A percentile compares a stretch with the other conserved stretches of the same genome.
phyloP scores from a whole-genome alignment of 306 rosid species.

The Ochetophila trinervis region DNA sequence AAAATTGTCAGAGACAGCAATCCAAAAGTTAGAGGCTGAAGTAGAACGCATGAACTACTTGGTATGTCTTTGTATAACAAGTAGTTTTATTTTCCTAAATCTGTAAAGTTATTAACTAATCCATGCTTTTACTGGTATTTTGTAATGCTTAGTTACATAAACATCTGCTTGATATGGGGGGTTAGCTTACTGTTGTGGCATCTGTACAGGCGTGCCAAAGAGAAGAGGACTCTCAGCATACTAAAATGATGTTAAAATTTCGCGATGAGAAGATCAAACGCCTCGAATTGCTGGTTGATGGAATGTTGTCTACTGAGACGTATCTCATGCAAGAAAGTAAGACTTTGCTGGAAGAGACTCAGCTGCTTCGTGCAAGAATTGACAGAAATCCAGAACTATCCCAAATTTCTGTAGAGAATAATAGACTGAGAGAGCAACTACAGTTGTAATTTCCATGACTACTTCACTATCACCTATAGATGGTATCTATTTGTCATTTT shows the following conservation, averaged over 20 bases:
- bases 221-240: conserved; percentile 59
- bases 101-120: conserved; percentile 5
- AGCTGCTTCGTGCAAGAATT: conserved; percentile 51
- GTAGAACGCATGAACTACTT: conserved; percentile 46
- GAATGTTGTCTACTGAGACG: conserved; percentile 59
- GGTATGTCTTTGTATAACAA: conserved; percentile 44
- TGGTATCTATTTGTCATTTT: conserved; percentile 22
- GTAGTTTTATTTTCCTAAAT: conserved; percentile 8
- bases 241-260: conserved; percentile 47
- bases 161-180: conserved; percentile 17
- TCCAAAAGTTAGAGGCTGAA: conserved; percentile 57
- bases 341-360: conserved; percentile 62
- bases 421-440: conserved; percentile 54
- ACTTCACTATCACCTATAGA: conserved; percentile 5
- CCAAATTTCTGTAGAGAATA: conserved; percentile 56
- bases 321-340: conserved; percentile 69
- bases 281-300: conserved; percentile 65
- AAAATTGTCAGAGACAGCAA: conserved; percentile 57
- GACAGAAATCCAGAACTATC: conserved; percentile 54
- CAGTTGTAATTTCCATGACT: conserved; percentile 50
- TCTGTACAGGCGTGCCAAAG: conserved; percentile 61
- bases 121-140: background rate
- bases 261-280: conserved; percentile 70
- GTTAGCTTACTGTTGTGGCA: conserved; percentile 26
- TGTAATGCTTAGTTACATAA: conserved; percentile 8